Percentiles rank a stretch among this genome's conserved stretches.
Evolutionary conservation across 2,329 filamentous ascomycete species (phyloP).

Genomic region (Colletotrichum echinochloae): DNA sequence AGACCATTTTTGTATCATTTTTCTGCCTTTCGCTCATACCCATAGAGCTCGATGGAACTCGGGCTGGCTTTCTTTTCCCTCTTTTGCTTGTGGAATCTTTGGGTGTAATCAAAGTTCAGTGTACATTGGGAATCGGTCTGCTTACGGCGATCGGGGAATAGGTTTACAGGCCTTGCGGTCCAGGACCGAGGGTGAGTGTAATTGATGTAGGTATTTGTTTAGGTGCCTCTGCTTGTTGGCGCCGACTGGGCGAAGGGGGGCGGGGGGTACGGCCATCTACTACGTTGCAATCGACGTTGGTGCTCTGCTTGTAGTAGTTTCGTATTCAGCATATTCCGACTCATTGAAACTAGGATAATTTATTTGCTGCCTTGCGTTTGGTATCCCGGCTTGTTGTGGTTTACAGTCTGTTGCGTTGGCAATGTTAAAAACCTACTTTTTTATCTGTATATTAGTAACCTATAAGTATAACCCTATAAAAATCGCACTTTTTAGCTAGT

Average conservation of each 20-base stretch:
- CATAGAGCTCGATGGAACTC: slow-evolving; percentile 36
- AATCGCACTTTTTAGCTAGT: too few relatives aligned
- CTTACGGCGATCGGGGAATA: neutral
- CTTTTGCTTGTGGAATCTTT: slow-evolving; percentile 31
- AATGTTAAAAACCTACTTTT: too few relatives aligned
- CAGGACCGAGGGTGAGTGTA: slow-evolving; percentile 29
- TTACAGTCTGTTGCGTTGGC: too few relatives aligned
- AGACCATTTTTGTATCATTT: slow-evolving; percentile 33
- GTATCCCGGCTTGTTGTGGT: neutral
- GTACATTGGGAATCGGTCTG: slow-evolving; percentile 36
- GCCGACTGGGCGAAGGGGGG: slow-evolving; percentile 1
- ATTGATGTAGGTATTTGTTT: slow-evolving; percentile 30
- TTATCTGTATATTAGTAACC: too few relatives aligned
- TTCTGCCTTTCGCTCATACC: slow-evolving; percentile 41
- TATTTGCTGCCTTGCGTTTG: neutral
- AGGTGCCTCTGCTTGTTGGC: slow-evolving; percentile 17
- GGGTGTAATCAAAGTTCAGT: slow-evolving; percentile 35
- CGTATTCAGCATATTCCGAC: neutral
- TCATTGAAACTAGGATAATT: neutral
- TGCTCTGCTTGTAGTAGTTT: neutral
- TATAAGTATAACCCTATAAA: too few relatives aligned
- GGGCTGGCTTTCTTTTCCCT: slow-evolving; percentile 39
- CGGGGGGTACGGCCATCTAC: neutral
- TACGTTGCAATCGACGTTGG: slow-evolving; percentile 3
- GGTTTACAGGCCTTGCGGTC: slow-evolving; percentile 7